Conservation (phyloP, 1,284 basidiomycete species). For the Sanguinoderma infundibulare region DNA sequence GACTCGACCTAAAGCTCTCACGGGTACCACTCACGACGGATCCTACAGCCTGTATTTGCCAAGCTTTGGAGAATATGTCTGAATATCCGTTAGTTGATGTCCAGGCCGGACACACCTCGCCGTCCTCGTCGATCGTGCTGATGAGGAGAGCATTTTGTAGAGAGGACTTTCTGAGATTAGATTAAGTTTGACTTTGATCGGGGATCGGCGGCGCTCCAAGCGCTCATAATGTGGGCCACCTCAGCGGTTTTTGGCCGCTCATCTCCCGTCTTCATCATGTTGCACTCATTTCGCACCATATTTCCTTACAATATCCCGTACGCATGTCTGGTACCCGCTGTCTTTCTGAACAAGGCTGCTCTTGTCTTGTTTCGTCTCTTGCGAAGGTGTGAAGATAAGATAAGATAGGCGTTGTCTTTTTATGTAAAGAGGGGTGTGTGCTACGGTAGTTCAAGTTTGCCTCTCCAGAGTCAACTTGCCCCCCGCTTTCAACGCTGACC, state of each 20-base stretch:
- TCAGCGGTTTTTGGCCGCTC: too few species aligned
- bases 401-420: not conserved
- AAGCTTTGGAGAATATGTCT: too few species aligned
- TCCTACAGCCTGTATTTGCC: not conserved
- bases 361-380: too few species aligned
- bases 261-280: too few species aligned
- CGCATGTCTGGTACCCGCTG: too few species aligned
- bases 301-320: too few species aligned
- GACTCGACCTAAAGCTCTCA: not conserved
- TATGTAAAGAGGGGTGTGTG: not conserved
- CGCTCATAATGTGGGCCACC: too few species aligned
- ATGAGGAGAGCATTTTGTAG: not conserved
- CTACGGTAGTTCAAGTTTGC: not conserved
- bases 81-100: not conserved
- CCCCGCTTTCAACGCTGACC: not conserved
- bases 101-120: too few species aligned
- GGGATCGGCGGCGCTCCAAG: not conserved
- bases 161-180: not conserved
- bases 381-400: not conserved
- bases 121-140: not conserved
- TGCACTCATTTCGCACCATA: too few species aligned
- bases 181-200: not conserved
- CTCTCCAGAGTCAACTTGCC: not conserved
- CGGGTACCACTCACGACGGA: not conserved
- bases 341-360: not conserved